A percentile compares a stretch with the other conserved stretches of the same genome.
Conservation (phyloP, 805 yeast genomes). For the Hanseniaspora valbyensis region DNA sequence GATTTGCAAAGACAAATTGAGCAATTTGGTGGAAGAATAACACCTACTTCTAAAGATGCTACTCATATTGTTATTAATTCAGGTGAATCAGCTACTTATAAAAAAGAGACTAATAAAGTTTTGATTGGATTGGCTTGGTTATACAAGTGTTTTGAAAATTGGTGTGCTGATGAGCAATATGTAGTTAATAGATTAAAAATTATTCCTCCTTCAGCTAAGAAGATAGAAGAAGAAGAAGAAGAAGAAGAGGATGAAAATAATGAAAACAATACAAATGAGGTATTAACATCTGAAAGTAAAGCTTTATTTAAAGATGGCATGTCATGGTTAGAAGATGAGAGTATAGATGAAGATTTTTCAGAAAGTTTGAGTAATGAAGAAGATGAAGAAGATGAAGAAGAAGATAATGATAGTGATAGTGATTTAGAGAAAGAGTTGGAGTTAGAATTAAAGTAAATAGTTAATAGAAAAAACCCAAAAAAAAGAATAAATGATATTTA, state of each 20-base stretch:
- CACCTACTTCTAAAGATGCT: slow-evolving; percentile 6
- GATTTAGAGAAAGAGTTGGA: slow-evolving; percentile 15
- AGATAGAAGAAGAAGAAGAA: slow-evolving; percentile 28
- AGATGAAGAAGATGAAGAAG: slow-evolving; percentile 10
- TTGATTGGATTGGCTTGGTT: not conserved
- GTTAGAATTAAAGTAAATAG: slow-evolving; percentile 1
- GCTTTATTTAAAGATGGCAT: slow-evolving; percentile 16
- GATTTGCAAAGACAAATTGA: slow-evolving; percentile 14
- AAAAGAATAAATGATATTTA: too few relatives aligned
- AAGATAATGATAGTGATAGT: slow-evolving; percentile 15
- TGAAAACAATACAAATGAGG: slow-evolving; percentile 23
- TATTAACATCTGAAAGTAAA: slow-evolving; percentile 15
- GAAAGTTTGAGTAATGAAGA: slow-evolving; percentile 23
- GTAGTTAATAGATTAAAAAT: slow-evolving; percentile 6
- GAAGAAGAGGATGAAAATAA: slow-evolving; percentile 33
- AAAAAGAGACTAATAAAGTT: not conserved
- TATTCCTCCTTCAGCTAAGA: slow-evolving; percentile 18
- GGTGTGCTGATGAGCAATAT: slow-evolving; percentile 4
- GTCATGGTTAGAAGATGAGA: slow-evolving; percentile 18
- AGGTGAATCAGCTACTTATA: not conserved
- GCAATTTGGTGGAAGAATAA: slow-evolving; percentile 12
- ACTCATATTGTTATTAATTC: slow-evolving; percentile 4
- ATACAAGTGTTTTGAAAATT: slow-evolving; percentile 7
- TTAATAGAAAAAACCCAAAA: too few relatives aligned
- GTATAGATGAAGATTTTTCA: slow-evolving; percentile 27